phyloP scores from a whole-genome alignment of 1,284 basidiomycete genomes.

The Schizophyllum commune region DNA sequence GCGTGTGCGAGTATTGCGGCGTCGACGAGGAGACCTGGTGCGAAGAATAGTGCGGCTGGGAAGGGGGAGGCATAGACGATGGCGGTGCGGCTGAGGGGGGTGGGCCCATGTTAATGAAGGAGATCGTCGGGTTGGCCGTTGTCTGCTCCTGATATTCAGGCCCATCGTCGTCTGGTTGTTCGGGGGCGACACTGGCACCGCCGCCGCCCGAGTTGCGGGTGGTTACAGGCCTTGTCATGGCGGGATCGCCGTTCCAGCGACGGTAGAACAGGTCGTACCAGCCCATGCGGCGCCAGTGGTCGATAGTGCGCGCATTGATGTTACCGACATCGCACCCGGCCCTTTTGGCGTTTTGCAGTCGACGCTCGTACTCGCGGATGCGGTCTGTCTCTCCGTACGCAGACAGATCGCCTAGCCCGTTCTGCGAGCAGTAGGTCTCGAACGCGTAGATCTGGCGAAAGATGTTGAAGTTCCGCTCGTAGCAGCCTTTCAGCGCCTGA shows the following conservation, averaged over 20 bases:
- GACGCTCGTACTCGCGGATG: conserved; percentile 55
- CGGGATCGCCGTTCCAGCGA: conserved; percentile 59
- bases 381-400: conserved; percentile 48
- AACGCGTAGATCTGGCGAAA: conserved; percentile 73
- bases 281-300: conserved; percentile 66
- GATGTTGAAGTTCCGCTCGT: conserved; percentile 70
- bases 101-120: conserved; percentile 13
- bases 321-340: conserved; percentile 61
- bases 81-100: conserved; percentile 4
- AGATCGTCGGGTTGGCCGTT: conserved; percentile 20
- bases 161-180: conserved; percentile 13
- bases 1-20: neutral
- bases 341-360: conserved; percentile 52
- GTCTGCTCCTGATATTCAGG: conserved; percentile 4
- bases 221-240: conserved; percentile 37
- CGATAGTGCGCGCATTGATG: conserved; percentile 58
- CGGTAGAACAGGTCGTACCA: conserved; percentile 64
- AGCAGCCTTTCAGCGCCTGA: conserved; percentile 72
- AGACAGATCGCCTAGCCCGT: conserved; percentile 29
- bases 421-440: conserved; percentile 43
- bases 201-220: conserved; percentile 22
- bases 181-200: conserved; percentile 21
- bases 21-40: conserved; percentile 5
- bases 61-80: conserved; percentile 2
- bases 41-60: conserved; percentile 4